Evolutionary conservation across 352 stramenopile genomes (phyloP).

Genomic region (Phytophthora macrochlamydospora): DNA sequence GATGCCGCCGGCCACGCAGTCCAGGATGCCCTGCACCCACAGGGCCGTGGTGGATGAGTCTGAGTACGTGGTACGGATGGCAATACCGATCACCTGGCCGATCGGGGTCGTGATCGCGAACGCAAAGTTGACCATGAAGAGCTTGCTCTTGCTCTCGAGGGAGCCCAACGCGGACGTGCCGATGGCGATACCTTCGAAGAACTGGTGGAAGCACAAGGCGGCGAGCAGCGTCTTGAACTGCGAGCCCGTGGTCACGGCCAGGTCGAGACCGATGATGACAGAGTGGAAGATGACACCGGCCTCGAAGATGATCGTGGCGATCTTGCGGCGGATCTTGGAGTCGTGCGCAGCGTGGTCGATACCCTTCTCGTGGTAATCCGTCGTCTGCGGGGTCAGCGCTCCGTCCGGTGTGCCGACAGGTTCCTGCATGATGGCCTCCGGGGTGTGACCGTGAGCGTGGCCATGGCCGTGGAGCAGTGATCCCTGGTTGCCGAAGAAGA

Average conservation of each 20-base stretch:
- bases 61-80: conserved; percentile 57
- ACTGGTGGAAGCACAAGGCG: conserved; percentile 78
- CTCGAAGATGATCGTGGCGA: conserved; percentile 41
- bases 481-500: conserved; percentile 48
- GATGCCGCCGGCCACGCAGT: conserved; percentile 6
- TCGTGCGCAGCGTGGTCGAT: conserved; percentile 8
- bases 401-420: conserved; percentile 18
- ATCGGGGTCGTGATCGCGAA: conserved; percentile 65
- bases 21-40: conserved; percentile 65
- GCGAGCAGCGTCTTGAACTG: conserved; percentile 68
- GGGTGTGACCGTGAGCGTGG: conserved; percentile 38
- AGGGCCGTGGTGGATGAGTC: conserved; percentile 47
- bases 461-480: conserved; percentile 24
- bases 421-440: conserved; percentile 10
- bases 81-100: conserved; percentile 63
- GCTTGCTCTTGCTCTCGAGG: conserved; percentile 42
- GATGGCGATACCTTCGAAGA: conserved; percentile 76
- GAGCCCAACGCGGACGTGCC: conserved; percentile 46
- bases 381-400: conserved; percentile 12
- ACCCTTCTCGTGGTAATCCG: conserved; percentile 27
- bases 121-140: conserved; percentile 51
- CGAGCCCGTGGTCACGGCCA: conserved; percentile 51
- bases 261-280: conserved; percentile 68
- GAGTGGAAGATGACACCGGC: conserved; percentile 52
- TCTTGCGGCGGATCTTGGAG: conserved; percentile 36